These are phyloP conservation scores for Senecio squalidus DNA, from an alignment of 140 eudicot genomes.

Conservation along the genomic window DNA sequence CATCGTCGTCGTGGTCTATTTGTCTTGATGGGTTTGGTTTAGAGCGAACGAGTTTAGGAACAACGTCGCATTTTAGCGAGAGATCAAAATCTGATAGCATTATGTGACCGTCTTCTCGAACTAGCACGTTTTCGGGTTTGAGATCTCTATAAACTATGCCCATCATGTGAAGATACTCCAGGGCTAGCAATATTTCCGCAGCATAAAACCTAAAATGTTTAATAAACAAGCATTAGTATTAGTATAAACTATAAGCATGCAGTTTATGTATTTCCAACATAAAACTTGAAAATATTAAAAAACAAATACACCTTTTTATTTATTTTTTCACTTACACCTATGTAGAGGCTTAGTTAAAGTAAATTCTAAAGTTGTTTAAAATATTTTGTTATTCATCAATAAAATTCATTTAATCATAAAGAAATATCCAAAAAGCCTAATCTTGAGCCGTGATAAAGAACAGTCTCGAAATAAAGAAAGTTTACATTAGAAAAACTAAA, in stretches of 20 bases:
- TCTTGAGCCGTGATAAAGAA: no score
- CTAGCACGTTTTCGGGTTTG: conserved; percentile 72
- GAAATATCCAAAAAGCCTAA: no score
- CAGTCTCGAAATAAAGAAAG: no score
- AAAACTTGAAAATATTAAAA: background rate
- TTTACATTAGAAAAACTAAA: no score
- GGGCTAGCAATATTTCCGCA: conserved; percentile 58
- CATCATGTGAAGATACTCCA: conserved; percentile 87
- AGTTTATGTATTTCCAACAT: background rate
- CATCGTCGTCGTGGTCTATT: conserved; percentile 9
- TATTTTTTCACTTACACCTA: no score
- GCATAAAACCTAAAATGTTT: conserved; percentile 51
- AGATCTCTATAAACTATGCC: conserved; percentile 72
- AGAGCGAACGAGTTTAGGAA: conserved; percentile 47
- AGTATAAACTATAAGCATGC: background rate
- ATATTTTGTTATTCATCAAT: no score
- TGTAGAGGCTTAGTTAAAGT: no score
- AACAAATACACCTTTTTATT: background rate
- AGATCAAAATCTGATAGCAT: conserved; percentile 82
- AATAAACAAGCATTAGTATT: background rate
- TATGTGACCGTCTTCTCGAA: conserved; percentile 75
- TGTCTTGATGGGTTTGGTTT: conserved; percentile 22
- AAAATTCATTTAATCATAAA: no score
- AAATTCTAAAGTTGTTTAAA: no score
- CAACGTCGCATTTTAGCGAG: conserved; percentile 65